Base-by-base conservation (phyloP, 176 grass and related monocot genomes). In the Tillandsia leiboldiana region DNA sequence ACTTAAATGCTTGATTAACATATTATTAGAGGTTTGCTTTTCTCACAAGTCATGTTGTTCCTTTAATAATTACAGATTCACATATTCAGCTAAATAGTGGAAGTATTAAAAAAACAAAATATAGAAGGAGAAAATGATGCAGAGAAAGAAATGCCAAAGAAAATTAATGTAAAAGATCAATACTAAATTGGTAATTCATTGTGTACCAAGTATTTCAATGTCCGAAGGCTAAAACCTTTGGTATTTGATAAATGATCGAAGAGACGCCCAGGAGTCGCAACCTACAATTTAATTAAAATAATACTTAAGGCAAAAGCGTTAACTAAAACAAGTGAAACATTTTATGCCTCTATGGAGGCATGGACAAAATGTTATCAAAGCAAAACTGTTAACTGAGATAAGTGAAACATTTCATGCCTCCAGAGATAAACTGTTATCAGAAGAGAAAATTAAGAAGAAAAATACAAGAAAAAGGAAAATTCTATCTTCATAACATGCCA, bases 231-330 rank as follows among this genome's bases (percentile, higher is more conserved):
- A 71, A 95, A 95, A 72, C 86, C 83, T 87, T 95, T 95, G 49
- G 90, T 95, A 66, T 95, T 85, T 65, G 78, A 86, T 65, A 95
- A 80, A 82, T 95, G 90, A 78, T 95, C 86, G 78, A 95, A 69
- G 47, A 90, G 83, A 71, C 83, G 86, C 7, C 90, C 89, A 56
- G 89, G 93, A 75, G 93, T 90, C 17, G 48, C 89, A 67, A 92
- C 86, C 93, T 92, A 76, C 23, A 71, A 85, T 70, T 77, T 54
- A 26, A 81, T 69, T 13, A 57, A 82, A 57, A 80, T 50, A 12
- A 73, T 63, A 11, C 14, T 29, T 29, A 29, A 15, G 1, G 26
- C 1, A 53, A 22, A 59, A 59, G 20, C 18, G 54, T 20, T 18
- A 59, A 59, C n/a, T 59, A 15, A 59, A 59, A 20, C 9, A 59